A percentile compares a stretch with the other conserved stretches of the same genome.
Evolutionary conservation across 257 asterid species (phyloP).

Genomic region (Forsythia viridissima): DNA sequence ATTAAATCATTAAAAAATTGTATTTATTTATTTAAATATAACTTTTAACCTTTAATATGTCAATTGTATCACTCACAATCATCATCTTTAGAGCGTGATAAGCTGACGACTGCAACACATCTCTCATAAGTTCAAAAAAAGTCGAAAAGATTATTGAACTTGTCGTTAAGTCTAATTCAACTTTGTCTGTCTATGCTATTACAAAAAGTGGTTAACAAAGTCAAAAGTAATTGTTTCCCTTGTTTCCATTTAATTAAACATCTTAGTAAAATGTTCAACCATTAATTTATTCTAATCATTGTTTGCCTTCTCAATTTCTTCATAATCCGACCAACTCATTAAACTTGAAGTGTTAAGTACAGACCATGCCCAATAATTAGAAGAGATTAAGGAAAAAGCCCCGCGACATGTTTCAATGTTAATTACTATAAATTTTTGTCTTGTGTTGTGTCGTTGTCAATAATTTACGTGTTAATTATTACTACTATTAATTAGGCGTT

Average conservation of each 20-base stretch:
- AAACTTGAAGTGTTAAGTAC: not conserved
- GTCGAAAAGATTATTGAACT: not conserved
- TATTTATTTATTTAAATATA: no score
- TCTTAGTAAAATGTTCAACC: not conserved
- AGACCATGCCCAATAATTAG: not conserved
- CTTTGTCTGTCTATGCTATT: not conserved
- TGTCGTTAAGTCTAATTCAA: not conserved
- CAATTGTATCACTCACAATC: no score
- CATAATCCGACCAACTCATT: constrained; percentile 5
- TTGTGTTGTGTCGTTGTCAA: no score
- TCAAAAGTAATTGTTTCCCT: not conserved
- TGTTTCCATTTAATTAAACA: not conserved
- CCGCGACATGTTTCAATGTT: not conserved
- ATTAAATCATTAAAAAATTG: no score
- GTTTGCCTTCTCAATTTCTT: not conserved
- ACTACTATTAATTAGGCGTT: not conserved
- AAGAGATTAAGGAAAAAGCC: not conserved
- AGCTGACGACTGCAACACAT: not conserved
- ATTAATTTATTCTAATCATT: not conserved
- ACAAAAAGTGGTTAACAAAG: not conserved
- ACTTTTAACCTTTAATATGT: no score
- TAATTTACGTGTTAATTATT: no score
- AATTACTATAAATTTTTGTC: not conserved
- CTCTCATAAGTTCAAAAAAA: not conserved
- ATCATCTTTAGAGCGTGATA: not conserved